phyloP scores from a whole-genome alignment of 192 early-diverging fungal genomes.

The Coemansia guatemalensis region DNA sequence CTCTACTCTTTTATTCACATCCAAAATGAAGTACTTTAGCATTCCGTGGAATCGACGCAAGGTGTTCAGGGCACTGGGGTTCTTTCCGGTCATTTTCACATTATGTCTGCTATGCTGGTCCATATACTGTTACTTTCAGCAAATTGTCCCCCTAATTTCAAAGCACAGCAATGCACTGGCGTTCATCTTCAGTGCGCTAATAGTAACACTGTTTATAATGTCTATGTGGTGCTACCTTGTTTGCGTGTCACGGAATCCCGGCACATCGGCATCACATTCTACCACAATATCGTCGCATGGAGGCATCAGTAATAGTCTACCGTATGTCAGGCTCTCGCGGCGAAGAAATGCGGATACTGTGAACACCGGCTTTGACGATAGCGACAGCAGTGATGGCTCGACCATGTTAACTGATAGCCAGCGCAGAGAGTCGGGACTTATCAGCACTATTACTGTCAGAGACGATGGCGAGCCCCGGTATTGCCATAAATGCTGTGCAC shows the following conservation, averaged over 20 bases:
- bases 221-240: constrained; percentile 34
- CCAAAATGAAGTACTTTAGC: constrained; percentile 1
- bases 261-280: constrained; percentile 10
- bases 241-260: constrained; percentile 37
- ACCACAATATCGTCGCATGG: constrained; percentile 10
- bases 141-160: constrained; percentile 29
- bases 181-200: neutral
- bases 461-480: constrained; percentile 50
- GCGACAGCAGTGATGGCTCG: constrained; percentile 18
- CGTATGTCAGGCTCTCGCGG: constrained; percentile 13
- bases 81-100: constrained; percentile 43
- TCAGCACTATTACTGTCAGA: constrained; percentile 45
- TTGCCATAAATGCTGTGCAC: constrained; percentile 57
- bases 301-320: constrained; percentile 11
- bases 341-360: constrained; percentile 18
- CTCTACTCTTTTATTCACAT: neutral
- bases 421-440: constrained; percentile 30
- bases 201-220: constrained; percentile 12
- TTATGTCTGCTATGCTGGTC: constrained; percentile 50
- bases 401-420: constrained; percentile 29
- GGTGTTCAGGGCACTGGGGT: constrained; percentile 35
- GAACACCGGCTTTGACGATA: neutral
- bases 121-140: constrained; percentile 8
- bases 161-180: constrained; percentile 3
- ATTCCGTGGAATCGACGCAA: constrained; percentile 34